phyloP scores from a whole-genome alignment of 495 filamentous ascomycete genomes.

The Polyplosphaeria fusca region DNA sequence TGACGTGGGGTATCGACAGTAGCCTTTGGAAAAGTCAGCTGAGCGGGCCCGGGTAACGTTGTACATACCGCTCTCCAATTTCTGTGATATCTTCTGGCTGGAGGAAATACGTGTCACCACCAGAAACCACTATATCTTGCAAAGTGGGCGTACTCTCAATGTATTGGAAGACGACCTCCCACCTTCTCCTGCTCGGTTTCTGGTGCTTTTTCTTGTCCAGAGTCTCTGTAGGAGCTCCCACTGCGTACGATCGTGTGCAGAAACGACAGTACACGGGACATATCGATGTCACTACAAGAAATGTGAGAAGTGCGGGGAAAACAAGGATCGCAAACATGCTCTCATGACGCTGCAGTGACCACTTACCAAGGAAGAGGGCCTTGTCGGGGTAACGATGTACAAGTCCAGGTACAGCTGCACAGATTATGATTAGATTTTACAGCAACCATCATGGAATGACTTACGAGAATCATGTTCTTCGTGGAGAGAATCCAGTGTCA shows the following conservation, averaged over 20 bases:
- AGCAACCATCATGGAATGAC: background rate
- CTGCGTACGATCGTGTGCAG: conserved; percentile 58
- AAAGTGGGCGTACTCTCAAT: conserved; percentile 49
- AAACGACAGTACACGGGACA: conserved; percentile 58
- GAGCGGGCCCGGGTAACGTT: background rate
- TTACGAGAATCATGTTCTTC: conserved; percentile 47
- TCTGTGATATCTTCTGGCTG: conserved; percentile 27
- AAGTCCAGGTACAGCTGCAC: conserved; percentile 43
- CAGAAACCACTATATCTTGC: conserved; percentile 56
- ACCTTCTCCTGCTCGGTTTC: conserved; percentile 44
- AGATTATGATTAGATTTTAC: background rate
- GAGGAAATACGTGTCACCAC: conserved; percentile 56
- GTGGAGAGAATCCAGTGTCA: conserved; percentile 43
- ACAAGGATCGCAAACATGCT: background rate
- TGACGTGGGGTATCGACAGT: conserved; percentile 41
- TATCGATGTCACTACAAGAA: conserved; percentile 44
- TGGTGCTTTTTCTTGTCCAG: conserved; percentile 47
- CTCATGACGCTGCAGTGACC: background rate
- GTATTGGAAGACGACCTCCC: conserved; percentile 50
- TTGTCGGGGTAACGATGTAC: conserved; percentile 60
- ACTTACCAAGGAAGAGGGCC: conserved; percentile 56
- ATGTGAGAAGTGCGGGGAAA: background rate
- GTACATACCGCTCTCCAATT: conserved; percentile 29
- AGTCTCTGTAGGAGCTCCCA: conserved; percentile 51
- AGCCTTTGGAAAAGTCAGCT: conserved; percentile 24